These are phyloP conservation scores for Aspergillus quadricinctus DNA, from an alignment of 2,329 filamentous ascomycete species.

Conservation along the genomic window DNA sequence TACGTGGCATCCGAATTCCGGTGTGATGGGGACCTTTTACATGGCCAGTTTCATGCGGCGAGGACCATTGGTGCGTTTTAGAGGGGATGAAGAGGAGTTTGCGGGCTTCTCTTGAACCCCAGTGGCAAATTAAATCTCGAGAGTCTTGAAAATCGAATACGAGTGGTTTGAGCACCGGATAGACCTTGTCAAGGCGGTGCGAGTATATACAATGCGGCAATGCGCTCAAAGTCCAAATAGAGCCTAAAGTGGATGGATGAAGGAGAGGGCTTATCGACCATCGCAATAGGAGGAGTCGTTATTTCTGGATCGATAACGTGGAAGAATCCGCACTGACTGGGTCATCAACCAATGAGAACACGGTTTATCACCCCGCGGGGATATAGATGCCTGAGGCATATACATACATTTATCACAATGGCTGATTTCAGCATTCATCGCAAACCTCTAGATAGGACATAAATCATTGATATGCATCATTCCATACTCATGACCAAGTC, in stretches of 20 bases:
- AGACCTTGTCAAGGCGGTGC: neutral
- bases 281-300: neutral
- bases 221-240: neutral
- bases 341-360: slow-evolving; percentile 1
- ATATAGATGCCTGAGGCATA: neutral
- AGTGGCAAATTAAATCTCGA: neutral
- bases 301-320: slow-evolving; percentile 1
- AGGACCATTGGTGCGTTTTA: slow-evolving; percentile 2
- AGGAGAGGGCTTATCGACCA: neutral
- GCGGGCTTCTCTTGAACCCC: neutral
- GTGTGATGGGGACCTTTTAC: slow-evolving; percentile 15
- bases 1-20: slow-evolving; percentile 29
- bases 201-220: neutral
- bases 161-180: neutral
- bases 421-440: neutral
- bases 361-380: neutral
- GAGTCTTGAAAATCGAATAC: neutral
- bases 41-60: slow-evolving; percentile 17
- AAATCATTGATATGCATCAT: neutral
- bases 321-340: slow-evolving; percentile 1
- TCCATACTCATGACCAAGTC: slow-evolving; percentile 7
- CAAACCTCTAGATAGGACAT: neutral
- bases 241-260: neutral
- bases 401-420: neutral
- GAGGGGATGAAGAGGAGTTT: neutral